Conservation (phyloP, 148 eudicot genomes). For the Silene latifolia region DNA sequence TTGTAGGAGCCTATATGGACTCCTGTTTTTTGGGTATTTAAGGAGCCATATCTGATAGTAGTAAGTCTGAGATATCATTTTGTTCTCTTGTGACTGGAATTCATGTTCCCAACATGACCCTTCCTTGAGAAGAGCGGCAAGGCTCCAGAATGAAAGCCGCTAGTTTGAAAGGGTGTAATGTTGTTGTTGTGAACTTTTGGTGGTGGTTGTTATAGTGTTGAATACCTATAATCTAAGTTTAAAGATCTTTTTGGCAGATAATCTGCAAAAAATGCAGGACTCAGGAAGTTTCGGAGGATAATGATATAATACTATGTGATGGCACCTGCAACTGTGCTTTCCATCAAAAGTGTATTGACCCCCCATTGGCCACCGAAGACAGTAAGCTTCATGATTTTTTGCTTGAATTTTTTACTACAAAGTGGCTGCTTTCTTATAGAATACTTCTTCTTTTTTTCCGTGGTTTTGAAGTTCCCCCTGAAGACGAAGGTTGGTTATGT, state of each 20-base stretch:
- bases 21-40: too few relatives aligned
- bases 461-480: slow-evolving; percentile 67
- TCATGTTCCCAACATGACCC: too few relatives aligned
- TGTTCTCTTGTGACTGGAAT: too few relatives aligned
- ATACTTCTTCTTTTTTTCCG: slow-evolving; percentile 18
- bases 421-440: slow-evolving; percentile 7
- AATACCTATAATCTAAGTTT: background rate
- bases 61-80: too few relatives aligned
- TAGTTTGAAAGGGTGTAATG: background rate
- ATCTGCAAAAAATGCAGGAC: slow-evolving; percentile 77
- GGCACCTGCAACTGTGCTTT: slow-evolving; percentile 93
- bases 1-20: background rate
- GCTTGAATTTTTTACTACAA: slow-evolving; percentile 2
- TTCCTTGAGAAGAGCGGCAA: background rate
- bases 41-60: too few relatives aligned
- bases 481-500: slow-evolving; percentile 91
- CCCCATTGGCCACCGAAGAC: slow-evolving; percentile 80
- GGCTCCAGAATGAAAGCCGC: background rate
- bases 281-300: slow-evolving; percentile 79
- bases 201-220: background rate
- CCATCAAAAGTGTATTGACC: slow-evolving; percentile 92
- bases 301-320: slow-evolving; percentile 93
- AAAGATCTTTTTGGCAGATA: slow-evolving; percentile 42
- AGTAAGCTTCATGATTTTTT: slow-evolving; percentile 47
- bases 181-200: too few relatives aligned